Conservation (phyloP, 1,284 basidiomycete genomes). For the Tylopilus orsonianus region DNA sequence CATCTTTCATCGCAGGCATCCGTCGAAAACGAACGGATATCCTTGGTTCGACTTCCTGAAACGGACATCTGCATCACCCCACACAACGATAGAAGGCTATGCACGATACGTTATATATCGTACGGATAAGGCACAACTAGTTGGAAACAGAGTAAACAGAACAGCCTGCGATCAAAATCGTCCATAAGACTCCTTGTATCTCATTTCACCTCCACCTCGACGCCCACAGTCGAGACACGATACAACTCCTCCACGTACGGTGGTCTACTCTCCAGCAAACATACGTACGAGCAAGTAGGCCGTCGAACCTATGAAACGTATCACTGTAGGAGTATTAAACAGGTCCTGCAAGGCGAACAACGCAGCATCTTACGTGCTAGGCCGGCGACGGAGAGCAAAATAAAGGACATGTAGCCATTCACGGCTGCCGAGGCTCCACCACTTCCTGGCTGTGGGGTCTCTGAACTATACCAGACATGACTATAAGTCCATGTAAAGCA, state of each 20-base stretch:
- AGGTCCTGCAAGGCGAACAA: not conserved
- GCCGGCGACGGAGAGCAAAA: conserved; percentile 82
- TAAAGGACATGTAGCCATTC: conserved; percentile 78
- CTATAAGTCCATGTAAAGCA: conserved; percentile 1
- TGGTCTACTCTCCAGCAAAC: conserved; percentile 76
- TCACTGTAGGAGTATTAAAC: conserved; percentile 45
- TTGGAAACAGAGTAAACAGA: not conserved
- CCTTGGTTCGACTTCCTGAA: not conserved
- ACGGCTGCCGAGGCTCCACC: conserved; percentile 49
- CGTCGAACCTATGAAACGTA: conserved; percentile 80
- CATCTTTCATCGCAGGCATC: not conserved
- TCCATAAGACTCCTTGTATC: not conserved
- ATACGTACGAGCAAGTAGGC: conserved; percentile 77
- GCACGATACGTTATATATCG: not conserved
- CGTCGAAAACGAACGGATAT: not conserved
- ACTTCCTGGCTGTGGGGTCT: conserved; percentile 39
- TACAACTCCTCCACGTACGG: not conserved
- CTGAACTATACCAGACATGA: conserved; percentile 37
- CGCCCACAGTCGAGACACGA: not conserved
- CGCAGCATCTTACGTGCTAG: conserved; percentile 66
- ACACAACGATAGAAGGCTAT: too few relatives aligned
- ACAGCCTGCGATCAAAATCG: conserved; percentile 6
- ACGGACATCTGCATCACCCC: too few relatives aligned
- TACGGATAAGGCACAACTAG: too few relatives aligned
- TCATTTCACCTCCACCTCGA: too few relatives aligned